Conservation (phyloP, 805 yeast species). For the Spencermartinsiella europaea region DNA sequence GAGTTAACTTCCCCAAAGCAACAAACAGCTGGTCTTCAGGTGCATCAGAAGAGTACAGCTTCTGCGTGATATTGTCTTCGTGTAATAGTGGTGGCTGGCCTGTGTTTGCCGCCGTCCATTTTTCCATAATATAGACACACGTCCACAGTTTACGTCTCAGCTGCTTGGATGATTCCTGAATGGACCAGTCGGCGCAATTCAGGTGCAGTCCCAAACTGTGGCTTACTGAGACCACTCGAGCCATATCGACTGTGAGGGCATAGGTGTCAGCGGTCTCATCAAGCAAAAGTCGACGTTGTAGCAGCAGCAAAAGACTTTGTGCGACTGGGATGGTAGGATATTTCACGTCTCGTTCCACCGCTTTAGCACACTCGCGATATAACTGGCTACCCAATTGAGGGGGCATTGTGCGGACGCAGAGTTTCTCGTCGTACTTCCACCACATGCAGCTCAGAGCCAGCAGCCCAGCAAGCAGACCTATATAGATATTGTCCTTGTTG, state of each 20-base stretch:
- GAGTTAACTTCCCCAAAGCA: slow-evolving; percentile 24
- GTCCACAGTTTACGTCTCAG: slow-evolving; percentile 34
- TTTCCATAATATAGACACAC: slow-evolving; percentile 31
- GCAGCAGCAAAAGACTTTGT: slow-evolving; percentile 30
- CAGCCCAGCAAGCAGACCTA: slow-evolving; percentile 31
- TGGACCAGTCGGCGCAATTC: slow-evolving; percentile 33
- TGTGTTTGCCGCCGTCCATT: slow-evolving; percentile 32
- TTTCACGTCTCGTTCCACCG: slow-evolving; percentile 28
- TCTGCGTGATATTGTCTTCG: slow-evolving; percentile 18
- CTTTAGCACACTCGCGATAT: slow-evolving; percentile 25
- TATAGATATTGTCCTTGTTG: slow-evolving; percentile 25
- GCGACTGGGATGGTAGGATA: slow-evolving; percentile 30
- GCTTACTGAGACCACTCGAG: slow-evolving; percentile 28
- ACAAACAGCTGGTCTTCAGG: slow-evolving; percentile 29
- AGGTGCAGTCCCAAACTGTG: slow-evolving; percentile 32
- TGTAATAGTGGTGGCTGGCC: slow-evolving; percentile 32
- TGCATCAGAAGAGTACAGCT: slow-evolving; percentile 18
- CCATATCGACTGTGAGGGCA: slow-evolving; percentile 23
- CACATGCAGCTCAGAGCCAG: slow-evolving; percentile 32
- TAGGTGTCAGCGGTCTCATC: slow-evolving; percentile 30
- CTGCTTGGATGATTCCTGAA: slow-evolving; percentile 29
- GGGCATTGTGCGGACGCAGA: slow-evolving; percentile 30
- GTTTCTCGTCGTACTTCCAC: slow-evolving; percentile 32
- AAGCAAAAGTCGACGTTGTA: slow-evolving; percentile 28
- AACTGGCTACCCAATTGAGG: slow-evolving; percentile 23